Conservation (phyloP, 1,139 yeast species). For the Trichomonascaceae sp. region DNA sequence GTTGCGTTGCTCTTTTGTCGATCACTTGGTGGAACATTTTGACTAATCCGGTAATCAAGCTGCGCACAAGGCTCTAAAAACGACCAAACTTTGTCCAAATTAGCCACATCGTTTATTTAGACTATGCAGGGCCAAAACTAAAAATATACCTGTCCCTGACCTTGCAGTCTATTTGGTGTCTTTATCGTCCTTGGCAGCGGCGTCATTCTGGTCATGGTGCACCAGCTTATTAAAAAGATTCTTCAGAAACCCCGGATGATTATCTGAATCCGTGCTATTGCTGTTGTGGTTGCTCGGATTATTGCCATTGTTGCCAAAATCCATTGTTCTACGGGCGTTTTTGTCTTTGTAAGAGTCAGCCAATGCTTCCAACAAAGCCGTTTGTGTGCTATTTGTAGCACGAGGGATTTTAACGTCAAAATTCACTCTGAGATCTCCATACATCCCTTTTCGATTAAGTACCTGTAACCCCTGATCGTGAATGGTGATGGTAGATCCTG, state of each 20-base stretch:
- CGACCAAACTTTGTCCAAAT: neutral
- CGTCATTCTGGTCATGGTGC: constrained; percentile 20
- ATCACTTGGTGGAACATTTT: neutral
- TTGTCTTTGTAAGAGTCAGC: constrained; percentile 85
- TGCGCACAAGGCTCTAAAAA: neutral
- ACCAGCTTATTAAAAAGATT: constrained; percentile 27
- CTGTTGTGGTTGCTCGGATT: constrained; percentile 5
- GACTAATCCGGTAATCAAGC: neutral
- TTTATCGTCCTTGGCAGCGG: constrained; percentile 2
- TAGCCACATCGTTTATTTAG: neutral
- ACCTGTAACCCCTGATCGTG: constrained; percentile 88
- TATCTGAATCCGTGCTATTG: neutral
- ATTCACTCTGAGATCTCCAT: constrained; percentile 72
- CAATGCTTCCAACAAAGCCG: constrained; percentile 86
- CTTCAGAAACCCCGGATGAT: constrained; percentile 21
- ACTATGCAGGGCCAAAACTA: neutral
- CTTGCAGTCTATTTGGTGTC: constrained; percentile 22
- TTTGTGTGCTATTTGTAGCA: constrained; percentile 82
- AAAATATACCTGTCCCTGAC: constrained; percentile 24
- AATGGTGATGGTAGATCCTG: constrained; percentile 66
- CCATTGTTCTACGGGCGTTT: constrained; percentile 54
- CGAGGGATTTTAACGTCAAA: constrained; percentile 65
- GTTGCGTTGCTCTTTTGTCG: neutral
- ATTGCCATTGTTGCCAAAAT: constrained; percentile 14
- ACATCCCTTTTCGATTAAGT: constrained; percentile 42